Evolutionary conservation across 164 flowering plant genomes (phyloP).

Genomic region (Piper betle): DNA sequence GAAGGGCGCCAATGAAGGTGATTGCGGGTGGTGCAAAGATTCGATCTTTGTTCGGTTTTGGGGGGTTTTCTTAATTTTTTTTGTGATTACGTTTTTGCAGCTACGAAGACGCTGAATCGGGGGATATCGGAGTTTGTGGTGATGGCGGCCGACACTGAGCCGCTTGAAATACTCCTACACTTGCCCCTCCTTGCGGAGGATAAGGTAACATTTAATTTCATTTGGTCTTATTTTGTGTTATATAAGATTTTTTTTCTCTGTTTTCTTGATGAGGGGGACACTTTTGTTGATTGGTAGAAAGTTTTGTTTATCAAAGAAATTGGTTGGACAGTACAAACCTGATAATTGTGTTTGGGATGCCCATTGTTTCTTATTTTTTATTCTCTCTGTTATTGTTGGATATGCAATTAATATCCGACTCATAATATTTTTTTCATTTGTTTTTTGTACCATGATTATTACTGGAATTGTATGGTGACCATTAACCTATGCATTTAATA

Average conservation of each 20-base stretch:
- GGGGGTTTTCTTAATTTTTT: background rate
- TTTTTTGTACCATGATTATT: too few species aligned
- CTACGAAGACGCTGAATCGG: constrained; percentile 78
- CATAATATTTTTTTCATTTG: too few species aligned
- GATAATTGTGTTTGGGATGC: too few species aligned
- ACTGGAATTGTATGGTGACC: too few species aligned
- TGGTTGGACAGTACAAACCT: too few species aligned
- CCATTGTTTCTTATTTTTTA: too few species aligned
- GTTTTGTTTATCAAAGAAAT: background rate
- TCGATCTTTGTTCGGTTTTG: background rate
- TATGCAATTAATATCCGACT: too few species aligned
- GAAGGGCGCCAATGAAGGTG: constrained; percentile 1
- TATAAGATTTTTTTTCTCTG: background rate
- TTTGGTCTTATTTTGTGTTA: too few species aligned
- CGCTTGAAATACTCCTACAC: constrained; percentile 82
- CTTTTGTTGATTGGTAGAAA: background rate
- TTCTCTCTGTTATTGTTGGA: too few species aligned
- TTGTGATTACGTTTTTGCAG: constrained; percentile 16
- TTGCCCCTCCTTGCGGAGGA: constrained; percentile 84
- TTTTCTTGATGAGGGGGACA: background rate
- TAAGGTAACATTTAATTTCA: constrained; percentile 31
- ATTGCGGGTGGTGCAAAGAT: background rate
- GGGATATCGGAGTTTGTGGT: constrained; percentile 88
- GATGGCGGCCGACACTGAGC: constrained; percentile 90
- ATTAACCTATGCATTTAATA: too few species aligned